These are phyloP conservation scores for Brettanomyces nanus DNA, from an alignment of 805 yeast genomes.

Conservation along the genomic window DNA sequence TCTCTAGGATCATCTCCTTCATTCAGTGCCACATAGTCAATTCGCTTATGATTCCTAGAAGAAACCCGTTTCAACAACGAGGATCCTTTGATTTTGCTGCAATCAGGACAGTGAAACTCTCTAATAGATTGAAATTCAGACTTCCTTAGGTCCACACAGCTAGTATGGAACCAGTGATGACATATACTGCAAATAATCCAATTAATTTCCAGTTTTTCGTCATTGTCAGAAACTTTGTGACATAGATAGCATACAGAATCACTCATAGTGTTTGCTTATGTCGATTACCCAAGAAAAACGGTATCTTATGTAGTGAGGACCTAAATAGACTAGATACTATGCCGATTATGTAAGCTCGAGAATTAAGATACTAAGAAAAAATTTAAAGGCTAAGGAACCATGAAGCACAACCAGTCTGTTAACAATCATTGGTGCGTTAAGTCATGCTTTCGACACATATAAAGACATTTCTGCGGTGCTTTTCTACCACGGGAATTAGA, in stretches of 20 bases:
- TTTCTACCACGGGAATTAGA: not conserved
- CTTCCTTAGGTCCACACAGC: slow-evolving; percentile 34
- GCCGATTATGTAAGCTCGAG: no score
- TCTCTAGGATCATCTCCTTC: slow-evolving; percentile 54
- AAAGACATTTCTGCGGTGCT: not conserved
- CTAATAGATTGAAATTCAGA: slow-evolving; percentile 32
- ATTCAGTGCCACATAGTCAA: slow-evolving; percentile 75
- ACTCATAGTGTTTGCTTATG: not conserved
- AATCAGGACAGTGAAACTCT: slow-evolving; percentile 48
- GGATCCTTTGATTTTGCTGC: slow-evolving; percentile 40
- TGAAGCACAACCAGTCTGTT: no score
- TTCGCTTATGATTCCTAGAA: slow-evolving; percentile 41
- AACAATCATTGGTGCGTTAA: no score
- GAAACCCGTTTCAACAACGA: slow-evolving; percentile 44
- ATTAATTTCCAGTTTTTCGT: slow-evolving; percentile 12
- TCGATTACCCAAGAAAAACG: no score
- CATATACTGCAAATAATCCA: slow-evolving; percentile 59
- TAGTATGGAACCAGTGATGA: slow-evolving; percentile 44
- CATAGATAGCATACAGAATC: not conserved
- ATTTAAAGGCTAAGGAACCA: no score
- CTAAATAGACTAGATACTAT: no score
- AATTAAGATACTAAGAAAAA: no score
- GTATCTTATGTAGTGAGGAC: no score
- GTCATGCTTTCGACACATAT: no score
- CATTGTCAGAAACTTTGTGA: slow-evolving; percentile 6